phyloP scores from a whole-genome alignment of 257 asterid species.

The Plantago elongata region DNA sequence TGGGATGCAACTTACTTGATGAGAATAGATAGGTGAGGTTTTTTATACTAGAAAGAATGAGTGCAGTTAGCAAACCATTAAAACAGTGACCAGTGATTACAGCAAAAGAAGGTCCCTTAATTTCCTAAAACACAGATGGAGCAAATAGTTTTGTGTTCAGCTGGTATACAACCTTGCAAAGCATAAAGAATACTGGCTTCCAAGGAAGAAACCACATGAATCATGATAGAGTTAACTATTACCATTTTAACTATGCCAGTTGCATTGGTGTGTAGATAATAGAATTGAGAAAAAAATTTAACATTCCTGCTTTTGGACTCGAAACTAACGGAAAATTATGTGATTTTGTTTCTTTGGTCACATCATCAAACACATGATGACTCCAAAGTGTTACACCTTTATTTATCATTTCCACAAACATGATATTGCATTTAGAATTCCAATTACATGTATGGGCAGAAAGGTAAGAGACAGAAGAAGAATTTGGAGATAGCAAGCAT shows the following conservation, averaged over 20 bases:
- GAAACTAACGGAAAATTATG: not conserved
- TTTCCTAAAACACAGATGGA: too few species aligned
- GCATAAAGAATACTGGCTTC: too few species aligned
- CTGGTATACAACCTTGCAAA: too few species aligned
- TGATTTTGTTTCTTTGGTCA: not conserved
- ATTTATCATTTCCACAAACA: not conserved
- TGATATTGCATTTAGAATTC: not conserved
- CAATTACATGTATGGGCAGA: not conserved
- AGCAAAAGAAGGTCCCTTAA: too few species aligned
- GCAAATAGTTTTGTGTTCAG: too few species aligned
- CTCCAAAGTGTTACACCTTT: not conserved
- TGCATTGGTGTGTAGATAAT: too few species aligned
- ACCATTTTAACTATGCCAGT: too few species aligned
- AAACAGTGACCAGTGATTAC: not conserved
- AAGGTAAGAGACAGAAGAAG: not conserved
- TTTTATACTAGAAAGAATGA: constrained; percentile 2
- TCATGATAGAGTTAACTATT: too few species aligned
- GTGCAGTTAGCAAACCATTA: not conserved
- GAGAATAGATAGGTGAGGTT: not conserved
- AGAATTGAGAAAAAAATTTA: not conserved
- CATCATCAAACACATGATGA: not conserved
- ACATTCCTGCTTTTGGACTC: not conserved
- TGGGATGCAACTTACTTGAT: constrained; percentile 12
- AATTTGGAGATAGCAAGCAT: not conserved
- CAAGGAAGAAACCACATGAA: too few species aligned